Base-by-base conservation (phyloP, 768 basidiomycete genomes). In the Termitomyces sp. region DNA sequence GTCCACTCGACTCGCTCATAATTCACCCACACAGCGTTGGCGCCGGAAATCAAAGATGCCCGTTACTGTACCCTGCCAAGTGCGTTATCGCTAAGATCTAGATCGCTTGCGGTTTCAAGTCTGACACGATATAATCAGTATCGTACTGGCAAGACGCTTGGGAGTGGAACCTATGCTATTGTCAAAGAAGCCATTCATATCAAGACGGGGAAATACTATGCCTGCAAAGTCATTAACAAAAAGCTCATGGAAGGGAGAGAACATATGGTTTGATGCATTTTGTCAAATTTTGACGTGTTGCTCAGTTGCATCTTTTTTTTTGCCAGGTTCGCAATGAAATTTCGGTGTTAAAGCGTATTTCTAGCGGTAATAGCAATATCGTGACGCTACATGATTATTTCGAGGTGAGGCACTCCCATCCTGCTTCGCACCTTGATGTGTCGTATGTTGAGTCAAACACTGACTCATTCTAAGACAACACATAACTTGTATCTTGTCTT, bases 151-250 rank as follows among this genome's bases (percentile, higher is more conserved):
- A 89, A 86, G 70, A 91, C 88, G 5, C 84, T 89, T 41, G 91
- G 91, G 26, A 94, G 89, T 66, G 94, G 94, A 48, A 97, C 94
- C 43, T 98, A 97, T 67, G 92, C 92, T 58, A 92, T 94, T 69
- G 92, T 94, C 48, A 94, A 93, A 73, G 94, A 97, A 76, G 94
- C 94, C 45, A 90, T 95, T 26, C 93, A 96, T 67, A 87, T 96
- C 75, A 86, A 89, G 75, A 93, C 94, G 1, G 78, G 78, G 58
- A 83, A 97, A 71, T 96, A 95, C 75, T 98, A 89, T 78, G 97
- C 96, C 21, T 98, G 95, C 83, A 99, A 99, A 73, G 97, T 98
- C 66, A 94, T 98, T 75, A 98, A 96, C 85, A 98, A 98, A 81
- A 94, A 95, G 67, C 84, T 97, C 57, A 97, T 97, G 94, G 91